Evolutionary conservation across 2,329 filamentous ascomycete genomes (phyloP).

Genomic region (Fusarium euwallaceae): DNA sequence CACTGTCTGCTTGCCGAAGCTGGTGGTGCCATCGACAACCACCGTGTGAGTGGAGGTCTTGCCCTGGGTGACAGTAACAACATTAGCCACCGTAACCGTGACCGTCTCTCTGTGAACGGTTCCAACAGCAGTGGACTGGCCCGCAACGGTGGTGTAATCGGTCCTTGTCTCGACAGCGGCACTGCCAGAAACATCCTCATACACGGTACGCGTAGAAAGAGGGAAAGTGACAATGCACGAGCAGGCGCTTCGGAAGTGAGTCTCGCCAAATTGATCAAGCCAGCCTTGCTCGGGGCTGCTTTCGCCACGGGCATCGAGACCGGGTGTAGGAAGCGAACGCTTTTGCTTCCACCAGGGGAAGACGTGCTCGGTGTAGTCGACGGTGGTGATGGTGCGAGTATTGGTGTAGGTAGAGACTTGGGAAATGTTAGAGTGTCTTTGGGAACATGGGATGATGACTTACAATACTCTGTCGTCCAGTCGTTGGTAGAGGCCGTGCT

Average conservation of each 20-base stretch:
- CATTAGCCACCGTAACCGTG: conserved; percentile 1
- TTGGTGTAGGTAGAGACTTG: conserved; percentile 1
- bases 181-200: neutral
- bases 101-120: conserved; percentile 11
- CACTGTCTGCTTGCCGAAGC: neutral
- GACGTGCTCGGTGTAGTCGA: conserved; percentile 9
- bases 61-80: neutral
- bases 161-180: neutral
- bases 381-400: neutral
- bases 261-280: conserved; percentile 11
- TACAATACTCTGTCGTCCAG: conserved; percentile 7
- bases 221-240: conserved; percentile 18
- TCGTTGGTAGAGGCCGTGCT: conserved; percentile 5
- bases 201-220: conserved; percentile 14
- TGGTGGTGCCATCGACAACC: neutral
- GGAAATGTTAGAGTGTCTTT: neutral
- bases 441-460: neutral
- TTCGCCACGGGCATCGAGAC: neutral
- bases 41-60: conserved; percentile 12
- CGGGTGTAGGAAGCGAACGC: conserved; percentile 5
- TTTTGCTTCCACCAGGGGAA: conserved; percentile 19
- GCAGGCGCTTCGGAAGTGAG: conserved; percentile 21
- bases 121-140: conserved; percentile 7
- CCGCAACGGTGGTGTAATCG: neutral
- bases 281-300: conserved; percentile 12